Evolutionary conservation across 148 eudicot genomes (phyloP), one percentile per base, ranked within the genome.

Genomic region (Rhododendron ferrugineum): DNA sequence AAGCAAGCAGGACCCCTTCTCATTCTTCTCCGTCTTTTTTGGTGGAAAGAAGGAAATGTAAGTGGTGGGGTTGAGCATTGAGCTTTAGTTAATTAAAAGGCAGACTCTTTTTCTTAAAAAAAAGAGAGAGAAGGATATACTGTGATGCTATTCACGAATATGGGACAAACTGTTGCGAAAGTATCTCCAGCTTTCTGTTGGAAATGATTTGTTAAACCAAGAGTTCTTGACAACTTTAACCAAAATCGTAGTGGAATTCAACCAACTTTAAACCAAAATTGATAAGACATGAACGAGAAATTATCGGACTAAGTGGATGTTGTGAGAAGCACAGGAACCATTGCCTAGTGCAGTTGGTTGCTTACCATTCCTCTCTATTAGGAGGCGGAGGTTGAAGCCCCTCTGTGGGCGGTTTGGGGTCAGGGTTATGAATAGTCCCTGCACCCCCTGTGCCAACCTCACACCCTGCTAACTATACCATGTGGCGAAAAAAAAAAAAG

Each of bases 61-160:
- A 80, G 68, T 80, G 83, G 74, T 68, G 83, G 46, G 83, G 68
- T 80, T 54, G 68, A 52, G 13, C 47, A 54, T 80, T 32, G 36
- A 28, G 82, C 26, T 80, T 80, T 80, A 52, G 11, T 54, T 42
- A 54, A 56, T 80, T 80, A 32, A 54, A 52, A 80, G 28, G 32
- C 8, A 34, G 7, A 16, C 0, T 30, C 3, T 23, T 9, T 7
- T n/a, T n/a, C 4, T n/a, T 3, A n/a, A 10, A 66, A 10, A 64
- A 30, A 66, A n/a, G 1, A 28, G 4, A 68, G 11, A 14, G 18
- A 26, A 68, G 16, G 6, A 70, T 70, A 30, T 70, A 30, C 75
- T 28, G 18, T 30, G 18, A 11, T 70, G 75, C 28, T 11, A 70
- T 70, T 30, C 75, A 70, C 3, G 9, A 70, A 70, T 15, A 13